Conservation (phyloP, 768 basidiomycete genomes). For the Candolleomyces eurysporus region DNA sequence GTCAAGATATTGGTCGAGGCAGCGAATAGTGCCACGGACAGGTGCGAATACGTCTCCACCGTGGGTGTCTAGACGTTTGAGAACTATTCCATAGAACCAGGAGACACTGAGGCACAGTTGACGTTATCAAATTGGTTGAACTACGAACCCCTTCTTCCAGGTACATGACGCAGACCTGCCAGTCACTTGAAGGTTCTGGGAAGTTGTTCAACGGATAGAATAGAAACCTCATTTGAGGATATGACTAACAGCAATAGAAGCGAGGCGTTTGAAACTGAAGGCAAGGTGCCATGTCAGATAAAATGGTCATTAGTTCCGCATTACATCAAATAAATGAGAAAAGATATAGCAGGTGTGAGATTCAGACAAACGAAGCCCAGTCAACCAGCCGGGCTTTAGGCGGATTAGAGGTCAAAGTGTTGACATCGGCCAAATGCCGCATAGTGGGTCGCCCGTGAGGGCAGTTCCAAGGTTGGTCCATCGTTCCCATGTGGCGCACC, state of each 20-base stretch:
- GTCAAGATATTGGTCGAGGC: too few relatives aligned
- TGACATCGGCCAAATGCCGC: slow-evolving; percentile 67
- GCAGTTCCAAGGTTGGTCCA: slow-evolving; percentile 87
- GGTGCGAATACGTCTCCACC: not conserved
- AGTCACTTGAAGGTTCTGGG: not conserved
- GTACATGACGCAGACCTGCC: not conserved
- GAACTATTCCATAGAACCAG: not conserved
- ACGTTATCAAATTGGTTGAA: not conserved
- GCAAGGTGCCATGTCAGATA: not conserved
- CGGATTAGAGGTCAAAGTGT: slow-evolving; percentile 14
- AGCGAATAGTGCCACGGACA: not conserved
- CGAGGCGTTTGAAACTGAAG: not conserved
- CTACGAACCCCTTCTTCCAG: not conserved
- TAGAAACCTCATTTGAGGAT: not conserved
- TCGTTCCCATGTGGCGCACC: slow-evolving; percentile 77
- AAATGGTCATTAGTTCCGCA: not conserved
- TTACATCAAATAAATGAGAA: not conserved
- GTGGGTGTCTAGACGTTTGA: not conserved
- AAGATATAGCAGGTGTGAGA: not conserved
- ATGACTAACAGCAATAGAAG: not conserved
- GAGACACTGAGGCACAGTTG: not conserved
- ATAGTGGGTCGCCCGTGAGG: slow-evolving; percentile 86
- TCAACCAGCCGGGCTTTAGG: slow-evolving; percentile 19
- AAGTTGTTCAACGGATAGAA: not conserved
- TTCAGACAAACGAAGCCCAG: slow-evolving; percentile 30